A percentile compares a stretch with the other conserved stretches of the same genome.
These are phyloP conservation scores for Tylopilus sp. DNA, from an alignment of 1,284 basidiomycete genomes.

Conservation along the genomic window DNA sequence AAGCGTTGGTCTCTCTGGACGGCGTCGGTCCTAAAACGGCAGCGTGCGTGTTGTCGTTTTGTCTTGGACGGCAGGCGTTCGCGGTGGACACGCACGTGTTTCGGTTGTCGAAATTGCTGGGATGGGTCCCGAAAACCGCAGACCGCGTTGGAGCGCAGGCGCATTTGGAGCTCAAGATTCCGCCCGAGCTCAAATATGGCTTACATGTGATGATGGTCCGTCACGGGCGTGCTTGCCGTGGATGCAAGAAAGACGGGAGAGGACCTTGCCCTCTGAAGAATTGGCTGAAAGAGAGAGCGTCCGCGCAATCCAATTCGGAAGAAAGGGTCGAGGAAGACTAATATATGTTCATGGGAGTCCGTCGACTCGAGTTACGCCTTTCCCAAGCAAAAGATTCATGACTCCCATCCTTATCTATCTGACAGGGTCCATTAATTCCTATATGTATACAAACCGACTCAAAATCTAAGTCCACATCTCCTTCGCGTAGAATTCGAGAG, in stretches of 20 bases:
- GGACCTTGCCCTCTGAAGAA: slow-evolving; percentile 27
- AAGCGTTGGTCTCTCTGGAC: slow-evolving; percentile 59
- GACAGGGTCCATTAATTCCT: not conserved
- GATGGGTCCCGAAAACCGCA: slow-evolving; percentile 63
- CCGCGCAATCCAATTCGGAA: not conserved
- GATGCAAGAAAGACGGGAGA: slow-evolving; percentile 43
- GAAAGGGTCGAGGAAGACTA: not conserved
- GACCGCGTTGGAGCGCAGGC: slow-evolving; percentile 65
- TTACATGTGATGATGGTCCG: slow-evolving; percentile 68
- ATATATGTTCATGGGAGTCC: not conserved
- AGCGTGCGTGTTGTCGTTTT: slow-evolving; percentile 74
- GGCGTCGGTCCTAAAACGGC: slow-evolving; percentile 79
- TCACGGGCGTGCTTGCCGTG: slow-evolving; percentile 55
- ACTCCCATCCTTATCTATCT: slow-evolving; percentile 3
- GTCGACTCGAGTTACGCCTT: slow-evolving; percentile 1
- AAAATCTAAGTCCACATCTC: not conserved
- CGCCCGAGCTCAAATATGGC: slow-evolving; percentile 62
- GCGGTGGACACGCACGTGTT: slow-evolving; percentile 77
- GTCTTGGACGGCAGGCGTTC: slow-evolving; percentile 66
- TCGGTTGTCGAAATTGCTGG: slow-evolving; percentile 58
- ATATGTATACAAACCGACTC: not conserved
- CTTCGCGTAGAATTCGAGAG: slow-evolving; percentile 3
- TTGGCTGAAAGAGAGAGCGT: slow-evolving; percentile 20
- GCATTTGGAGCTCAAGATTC: slow-evolving; percentile 62
- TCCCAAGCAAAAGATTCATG: slow-evolving; percentile 4